Evolutionary conservation across 352 stramenopile genomes (phyloP).

Genomic region (Pythium sp.): DNA sequence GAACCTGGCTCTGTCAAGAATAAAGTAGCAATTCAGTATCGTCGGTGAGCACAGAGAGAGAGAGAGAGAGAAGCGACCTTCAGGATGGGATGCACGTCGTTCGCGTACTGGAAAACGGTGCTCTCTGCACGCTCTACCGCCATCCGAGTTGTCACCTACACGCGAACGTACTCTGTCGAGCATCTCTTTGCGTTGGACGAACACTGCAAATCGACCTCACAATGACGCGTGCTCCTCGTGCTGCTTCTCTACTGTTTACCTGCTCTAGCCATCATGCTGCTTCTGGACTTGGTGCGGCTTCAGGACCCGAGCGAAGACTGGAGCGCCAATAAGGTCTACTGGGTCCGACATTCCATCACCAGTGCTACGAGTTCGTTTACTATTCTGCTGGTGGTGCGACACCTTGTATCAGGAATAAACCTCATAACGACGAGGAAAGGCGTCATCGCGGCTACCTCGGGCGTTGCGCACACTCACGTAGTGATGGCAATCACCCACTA

Average conservation of each 20-base stretch:
- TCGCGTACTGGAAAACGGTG: background rate
- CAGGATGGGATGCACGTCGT: background rate
- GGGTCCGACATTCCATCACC: background rate
- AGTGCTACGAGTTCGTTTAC: too few relatives aligned
- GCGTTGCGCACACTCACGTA: background rate
- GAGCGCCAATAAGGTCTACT: background rate
- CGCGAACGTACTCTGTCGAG: constrained; percentile 4
- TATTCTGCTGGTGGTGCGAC: background rate
- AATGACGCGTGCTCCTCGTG: background rate
- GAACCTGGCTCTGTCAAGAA: too few relatives aligned
- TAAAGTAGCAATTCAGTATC: too few relatives aligned
- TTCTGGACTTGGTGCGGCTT: constrained; percentile 1
- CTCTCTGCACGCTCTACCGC: background rate
- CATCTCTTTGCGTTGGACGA: background rate
- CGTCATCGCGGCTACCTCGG: background rate
- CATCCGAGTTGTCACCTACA: too few relatives aligned
- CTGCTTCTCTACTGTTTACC: background rate
- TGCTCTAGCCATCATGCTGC: background rate
- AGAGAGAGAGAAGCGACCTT: background rate
- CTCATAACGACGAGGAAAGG: background rate
- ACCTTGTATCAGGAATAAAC: background rate
- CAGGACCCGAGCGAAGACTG: background rate
- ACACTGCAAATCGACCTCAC: background rate
- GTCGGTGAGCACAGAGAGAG: too few relatives aligned
- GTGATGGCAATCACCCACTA: background rate